Conservation (phyloP, 257 asterid species). For the Solanum sejunctum region DNA sequence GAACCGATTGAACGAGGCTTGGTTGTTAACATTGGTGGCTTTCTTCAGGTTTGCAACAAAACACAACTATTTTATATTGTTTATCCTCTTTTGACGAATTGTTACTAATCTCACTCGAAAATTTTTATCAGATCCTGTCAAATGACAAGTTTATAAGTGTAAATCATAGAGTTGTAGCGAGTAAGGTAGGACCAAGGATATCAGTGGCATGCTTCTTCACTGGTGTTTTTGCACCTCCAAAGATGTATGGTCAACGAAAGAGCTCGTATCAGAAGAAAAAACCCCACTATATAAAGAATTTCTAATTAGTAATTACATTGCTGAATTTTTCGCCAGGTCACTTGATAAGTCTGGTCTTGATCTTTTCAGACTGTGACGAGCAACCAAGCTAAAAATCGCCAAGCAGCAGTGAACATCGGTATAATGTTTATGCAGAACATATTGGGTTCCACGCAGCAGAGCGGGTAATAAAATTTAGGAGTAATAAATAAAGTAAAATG, state of each 20-base stretch:
- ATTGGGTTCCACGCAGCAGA: too few species aligned
- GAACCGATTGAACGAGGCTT: constrained; percentile 36
- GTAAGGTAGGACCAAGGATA: constrained; percentile 42
- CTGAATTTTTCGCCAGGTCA: constrained; percentile 21
- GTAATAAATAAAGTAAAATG: too few species aligned
- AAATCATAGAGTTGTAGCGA: constrained; percentile 55
- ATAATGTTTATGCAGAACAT: neutral
- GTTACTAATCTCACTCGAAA: too few species aligned
- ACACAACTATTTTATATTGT: neutral
- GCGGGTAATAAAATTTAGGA: too few species aligned
- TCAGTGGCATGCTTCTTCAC: constrained; percentile 54
- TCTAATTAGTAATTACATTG: constrained; percentile 18
- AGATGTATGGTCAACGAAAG: constrained; percentile 34
- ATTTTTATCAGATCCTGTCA: constrained; percentile 27
- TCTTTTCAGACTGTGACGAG: constrained; percentile 20
- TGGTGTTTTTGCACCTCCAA: constrained; percentile 10
- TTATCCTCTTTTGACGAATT: neutral
- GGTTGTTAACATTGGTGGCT: constrained; percentile 55
- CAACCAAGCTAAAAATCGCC: neutral
- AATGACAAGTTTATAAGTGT: constrained; percentile 51
- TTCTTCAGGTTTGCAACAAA: constrained; percentile 43
- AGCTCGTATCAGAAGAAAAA: constrained; percentile 26
- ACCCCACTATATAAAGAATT: constrained; percentile 35
- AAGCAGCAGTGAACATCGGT: neutral
- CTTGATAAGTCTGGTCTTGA: constrained; percentile 37